Percentiles rank a stretch among this genome's conserved stretches.
phyloP scores from a whole-genome alignment of 805 yeast species.

The Isabelozyma rhagii region DNA sequence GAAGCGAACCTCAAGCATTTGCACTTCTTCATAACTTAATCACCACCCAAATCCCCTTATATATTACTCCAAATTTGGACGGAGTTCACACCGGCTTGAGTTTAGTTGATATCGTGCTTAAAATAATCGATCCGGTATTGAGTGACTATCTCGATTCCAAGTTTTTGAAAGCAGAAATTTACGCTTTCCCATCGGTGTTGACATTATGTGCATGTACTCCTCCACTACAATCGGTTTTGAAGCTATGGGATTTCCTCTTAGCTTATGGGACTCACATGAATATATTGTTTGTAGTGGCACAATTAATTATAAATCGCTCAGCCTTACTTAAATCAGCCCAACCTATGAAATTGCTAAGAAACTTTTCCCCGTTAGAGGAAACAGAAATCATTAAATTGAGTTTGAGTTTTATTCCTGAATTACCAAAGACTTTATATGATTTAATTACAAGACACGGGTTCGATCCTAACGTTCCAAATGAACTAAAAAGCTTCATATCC shows the following conservation, averaged over 20 bases:
- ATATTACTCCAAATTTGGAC: conserved; percentile 69
- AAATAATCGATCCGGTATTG: conserved; percentile 70
- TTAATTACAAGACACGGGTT: conserved; percentile 60
- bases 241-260: conserved; percentile 85
- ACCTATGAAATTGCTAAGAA: conserved; percentile 75
- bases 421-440: conserved; percentile 66
- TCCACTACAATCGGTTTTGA: conserved; percentile 69
- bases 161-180: conserved; percentile 76
- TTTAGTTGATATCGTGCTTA: conserved; percentile 70
- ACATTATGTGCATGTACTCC: conserved; percentile 89
- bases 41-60: conserved; percentile 66
- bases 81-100: conserved; percentile 79
- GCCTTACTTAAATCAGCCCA: conserved; percentile 54
- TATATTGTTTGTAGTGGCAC: conserved; percentile 79
- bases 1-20: conserved; percentile 84
- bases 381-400: conserved; percentile 74
- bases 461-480: conserved; percentile 43
- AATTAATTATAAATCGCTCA: conserved; percentile 65
- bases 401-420: conserved; percentile 71
- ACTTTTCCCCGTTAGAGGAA: conserved; percentile 69
- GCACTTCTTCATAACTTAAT: conserved; percentile 63
- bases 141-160: conserved; percentile 57
- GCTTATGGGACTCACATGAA: conserved; percentile 92
- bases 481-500: conserved; percentile 21
- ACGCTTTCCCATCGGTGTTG: conserved; percentile 79